Evolutionary conservation across 495 filamentous ascomycete genomes (phyloP), one percentile per base, ranked within the genome.

Genomic region (Aspergillus steynii): DNA sequence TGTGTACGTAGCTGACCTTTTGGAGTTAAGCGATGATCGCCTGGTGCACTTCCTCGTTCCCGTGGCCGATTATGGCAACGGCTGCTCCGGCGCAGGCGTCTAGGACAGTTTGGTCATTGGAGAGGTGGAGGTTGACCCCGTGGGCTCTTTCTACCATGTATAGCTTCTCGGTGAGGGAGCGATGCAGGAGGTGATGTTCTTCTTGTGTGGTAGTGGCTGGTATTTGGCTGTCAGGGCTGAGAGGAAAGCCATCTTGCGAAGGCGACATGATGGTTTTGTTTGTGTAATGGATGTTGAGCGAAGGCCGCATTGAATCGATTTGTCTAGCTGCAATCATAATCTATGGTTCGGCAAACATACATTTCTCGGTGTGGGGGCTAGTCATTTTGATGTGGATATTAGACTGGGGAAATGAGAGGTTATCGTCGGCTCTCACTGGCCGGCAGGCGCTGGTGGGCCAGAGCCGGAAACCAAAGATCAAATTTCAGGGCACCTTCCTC

Each of bases 401-500:
- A 14, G 4, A 42, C 37, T 14, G 37, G 37, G 9, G 37, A 42
- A 42, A 14, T 12, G 37, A 12, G 37, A 42, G 12, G 9, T 2
- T 1, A 42, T 14, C 37, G 37, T 42, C 9, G 14, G 9, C 3
- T 8, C 14, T 42, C 37, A 42, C 37, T 42, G 37, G 37, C 37
- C 14, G 31, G 31, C 10, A 3, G 9, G n/a, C n/a, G n/a, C n/a
- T 37, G 37, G 37, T 12, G 37, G 37, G 37, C 14, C 37, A 10
- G 14, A 42, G 2, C 15, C 37, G 52, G n/a, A 51, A 51, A n/a
- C 25, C 12, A n/a, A 51, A 28, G 14, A 10, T 51, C 12, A 25
- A 9, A 28, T 27, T 34, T 83, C 89, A 67, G 88, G 82, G 58
- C n/a, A n/a, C n/a, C n/a, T n/a, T n/a, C n/a, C n/a, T n/a, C n/a